These are phyloP conservation scores for Penicillium verrucosum DNA, from an alignment of 2,329 filamentous ascomycete species.

Conservation along the genomic window DNA sequence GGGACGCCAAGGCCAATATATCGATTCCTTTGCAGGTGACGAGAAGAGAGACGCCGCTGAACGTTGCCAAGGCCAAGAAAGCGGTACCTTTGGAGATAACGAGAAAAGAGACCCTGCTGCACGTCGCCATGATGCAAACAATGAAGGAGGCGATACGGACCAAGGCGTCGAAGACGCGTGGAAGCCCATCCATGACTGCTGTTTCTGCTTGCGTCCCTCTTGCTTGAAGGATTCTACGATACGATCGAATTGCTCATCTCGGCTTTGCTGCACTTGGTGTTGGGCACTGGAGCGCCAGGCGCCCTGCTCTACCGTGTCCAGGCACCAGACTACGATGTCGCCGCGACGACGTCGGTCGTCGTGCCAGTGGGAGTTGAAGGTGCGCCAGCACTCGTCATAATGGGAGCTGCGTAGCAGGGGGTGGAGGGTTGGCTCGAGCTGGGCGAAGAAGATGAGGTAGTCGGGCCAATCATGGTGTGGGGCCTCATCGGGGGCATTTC, in stretches of 20 bases:
- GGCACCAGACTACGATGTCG: slow-evolving; percentile 62
- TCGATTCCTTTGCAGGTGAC: slow-evolving; percentile 1
- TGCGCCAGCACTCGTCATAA: slow-evolving; percentile 58
- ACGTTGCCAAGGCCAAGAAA: slow-evolving; percentile 8
- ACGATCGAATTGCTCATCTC: slow-evolving; percentile 36
- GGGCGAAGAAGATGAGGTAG: slow-evolving; percentile 55
- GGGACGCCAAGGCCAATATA: slow-evolving; percentile 16
- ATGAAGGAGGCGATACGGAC: slow-evolving; percentile 2
- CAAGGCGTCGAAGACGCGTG: slow-evolving; percentile 2
- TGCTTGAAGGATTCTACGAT: slow-evolving; percentile 34
- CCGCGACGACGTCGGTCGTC: slow-evolving; percentile 60
- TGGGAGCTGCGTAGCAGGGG: slow-evolving; percentile 42
- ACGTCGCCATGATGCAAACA: slow-evolving; percentile 21
- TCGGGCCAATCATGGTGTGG: slow-evolving; percentile 44
- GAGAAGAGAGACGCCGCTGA: slow-evolving; percentile 8
- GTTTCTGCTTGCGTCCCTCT: slow-evolving; percentile 18
- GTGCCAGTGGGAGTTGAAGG: slow-evolving; percentile 61
- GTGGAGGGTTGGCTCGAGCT: slow-evolving; percentile 52
- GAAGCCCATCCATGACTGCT: slow-evolving; percentile 12
- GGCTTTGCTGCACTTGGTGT: slow-evolving; percentile 20
- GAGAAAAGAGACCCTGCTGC: slow-evolving; percentile 13
- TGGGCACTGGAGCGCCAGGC: slow-evolving; percentile 34
- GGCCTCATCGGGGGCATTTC: slow-evolving; percentile 1
- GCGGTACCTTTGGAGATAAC: slow-evolving; percentile 1
- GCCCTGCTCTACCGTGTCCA: slow-evolving; percentile 37